Evolutionary conservation across 176 grass and related monocot genomes (phyloP).

Genomic region (Oryza brachyantha): DNA sequence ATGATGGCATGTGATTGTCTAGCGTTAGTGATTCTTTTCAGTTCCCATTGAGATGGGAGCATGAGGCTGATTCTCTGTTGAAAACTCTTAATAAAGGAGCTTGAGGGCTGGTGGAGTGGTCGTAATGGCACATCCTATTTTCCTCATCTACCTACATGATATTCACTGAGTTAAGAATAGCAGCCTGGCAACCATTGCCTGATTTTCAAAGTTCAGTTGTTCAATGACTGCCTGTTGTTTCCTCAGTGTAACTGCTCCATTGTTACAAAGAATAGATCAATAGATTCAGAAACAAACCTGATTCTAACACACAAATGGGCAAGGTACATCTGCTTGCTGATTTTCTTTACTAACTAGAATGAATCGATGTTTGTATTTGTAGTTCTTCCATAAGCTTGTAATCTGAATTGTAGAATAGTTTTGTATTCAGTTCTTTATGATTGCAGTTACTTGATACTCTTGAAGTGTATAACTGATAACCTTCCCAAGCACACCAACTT

Average conservation of each 20-base stretch:
- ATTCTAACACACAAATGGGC: slow-evolving; percentile 2
- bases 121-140: background rate
- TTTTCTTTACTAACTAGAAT: slow-evolving; percentile 20
- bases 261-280: slow-evolving; percentile 18
- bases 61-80: background rate
- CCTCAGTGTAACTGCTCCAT: background rate
- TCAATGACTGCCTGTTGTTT: background rate
- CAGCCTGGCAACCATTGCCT: slow-evolving; percentile 16
- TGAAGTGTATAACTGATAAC: background rate
- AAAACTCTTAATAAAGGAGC: slow-evolving; percentile 7
- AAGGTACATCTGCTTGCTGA: slow-evolving; percentile 36
- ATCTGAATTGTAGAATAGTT: background rate
- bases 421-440: slow-evolving; percentile 11
- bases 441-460: background rate
- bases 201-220: slow-evolving; percentile 20
- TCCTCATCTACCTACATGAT: slow-evolving; percentile 7
- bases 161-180: slow-evolving; percentile 20
- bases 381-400: slow-evolving; percentile 12
- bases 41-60: background rate
- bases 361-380: slow-evolving; percentile 16
- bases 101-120: slow-evolving; percentile 1
- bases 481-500: background rate
- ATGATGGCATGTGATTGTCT: slow-evolving; percentile 32
- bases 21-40: slow-evolving; percentile 12
- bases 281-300: slow-evolving; percentile 28